Conservation (phyloP, 176 grass and related monocot genomes). For the Ampelocalamus luodianensis region DNA sequence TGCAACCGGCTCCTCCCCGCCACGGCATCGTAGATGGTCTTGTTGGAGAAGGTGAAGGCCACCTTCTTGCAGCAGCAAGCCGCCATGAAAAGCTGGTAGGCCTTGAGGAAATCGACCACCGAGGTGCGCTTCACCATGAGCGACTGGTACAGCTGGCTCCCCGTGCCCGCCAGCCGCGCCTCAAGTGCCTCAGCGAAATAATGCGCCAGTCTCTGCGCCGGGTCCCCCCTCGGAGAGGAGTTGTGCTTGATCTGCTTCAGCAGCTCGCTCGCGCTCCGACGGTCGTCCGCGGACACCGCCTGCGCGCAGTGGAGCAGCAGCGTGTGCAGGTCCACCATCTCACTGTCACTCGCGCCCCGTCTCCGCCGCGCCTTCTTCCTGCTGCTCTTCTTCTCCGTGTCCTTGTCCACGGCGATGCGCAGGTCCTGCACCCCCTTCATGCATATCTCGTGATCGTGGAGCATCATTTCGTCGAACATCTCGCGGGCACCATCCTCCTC, state of each 20-base stretch:
- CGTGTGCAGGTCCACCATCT: conserved; percentile 55
- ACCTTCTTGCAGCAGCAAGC: conserved; percentile 64
- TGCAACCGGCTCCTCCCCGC: conserved; percentile 38
- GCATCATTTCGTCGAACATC: conserved; percentile 61
- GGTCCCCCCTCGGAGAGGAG: conserved; percentile 36
- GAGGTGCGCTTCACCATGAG: conserved; percentile 12
- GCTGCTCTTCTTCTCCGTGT: not conserved
- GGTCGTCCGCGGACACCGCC: conserved; percentile 56
- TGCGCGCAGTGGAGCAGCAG: conserved; percentile 68
- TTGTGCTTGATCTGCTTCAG: conserved; percentile 52
- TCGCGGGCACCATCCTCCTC: conserved; percentile 37
- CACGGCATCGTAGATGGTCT: conserved; percentile 47
- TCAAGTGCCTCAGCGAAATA: conserved; percentile 69
- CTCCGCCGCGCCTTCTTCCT: conserved; percentile 21
- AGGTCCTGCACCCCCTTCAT: conserved; percentile 35
- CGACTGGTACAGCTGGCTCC: conserved; percentile 58
- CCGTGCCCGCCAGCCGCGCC: conserved; percentile 63
- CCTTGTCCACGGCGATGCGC: not conserved
- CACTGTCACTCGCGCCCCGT: conserved; percentile 17
- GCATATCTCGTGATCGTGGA: conserved; percentile 30
- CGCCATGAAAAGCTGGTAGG: conserved; percentile 59
- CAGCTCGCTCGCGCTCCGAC: conserved; percentile 46
- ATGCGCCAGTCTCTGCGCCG: conserved; percentile 61
- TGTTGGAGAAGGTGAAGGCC: conserved; percentile 51
- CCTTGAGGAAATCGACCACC: conserved; percentile 44